Base-by-base conservation (phyloP, 1,284 basidiomycete species). In the Marasmius tenuissimus region DNA sequence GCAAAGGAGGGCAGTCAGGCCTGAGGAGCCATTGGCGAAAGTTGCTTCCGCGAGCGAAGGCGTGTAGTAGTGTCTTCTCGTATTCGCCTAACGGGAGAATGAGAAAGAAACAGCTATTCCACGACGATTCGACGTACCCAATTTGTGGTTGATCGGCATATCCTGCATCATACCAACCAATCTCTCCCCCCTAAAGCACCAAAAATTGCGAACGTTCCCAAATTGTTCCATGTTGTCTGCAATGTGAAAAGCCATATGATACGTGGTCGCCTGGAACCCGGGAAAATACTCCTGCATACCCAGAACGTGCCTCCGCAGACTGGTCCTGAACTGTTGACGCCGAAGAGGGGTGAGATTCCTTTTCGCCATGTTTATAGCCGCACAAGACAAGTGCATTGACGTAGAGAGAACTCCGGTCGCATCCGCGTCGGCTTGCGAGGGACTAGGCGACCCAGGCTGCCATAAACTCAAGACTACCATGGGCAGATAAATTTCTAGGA, bases 191-290 rank as follows among this genome's bases (percentile, higher is more conserved):
- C 33, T 14, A 18, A 59, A 62, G 33, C 57, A 58, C 51, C 51
- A 62, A 34, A 49, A 62, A 33, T 62, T 62, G 11, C 42, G 49
- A 34, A 55, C 34, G 42, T 33, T 22, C 33, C 61, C 37, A 50
- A 58, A 62, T n/a, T 12, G 45, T 16, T 62, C 61, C 61, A 62
- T 62, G 42, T 55, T 59, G 16, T 62, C 61, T 27, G 58, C 55
- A 8, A 62, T 58, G 34, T 59, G 61, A 45, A 62, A 62, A n/a
- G n/a, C 61, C 8, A 62, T 40, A 35, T 62, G 61, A 42, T 62
- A 57, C 33, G n/a, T 56, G 12, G 61, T 57, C 3, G 50, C 35
- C 11, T 22, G 22, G 40, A 62, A 62, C 9, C 61, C 45, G 10
- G 61, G 61, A 45, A 62, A 62, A 52, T 51, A 20, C 3, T 47